Evolutionary conservation across 495 filamentous ascomycete genomes (phyloP).

Genomic region (Tetracladium setigerum): DNA sequence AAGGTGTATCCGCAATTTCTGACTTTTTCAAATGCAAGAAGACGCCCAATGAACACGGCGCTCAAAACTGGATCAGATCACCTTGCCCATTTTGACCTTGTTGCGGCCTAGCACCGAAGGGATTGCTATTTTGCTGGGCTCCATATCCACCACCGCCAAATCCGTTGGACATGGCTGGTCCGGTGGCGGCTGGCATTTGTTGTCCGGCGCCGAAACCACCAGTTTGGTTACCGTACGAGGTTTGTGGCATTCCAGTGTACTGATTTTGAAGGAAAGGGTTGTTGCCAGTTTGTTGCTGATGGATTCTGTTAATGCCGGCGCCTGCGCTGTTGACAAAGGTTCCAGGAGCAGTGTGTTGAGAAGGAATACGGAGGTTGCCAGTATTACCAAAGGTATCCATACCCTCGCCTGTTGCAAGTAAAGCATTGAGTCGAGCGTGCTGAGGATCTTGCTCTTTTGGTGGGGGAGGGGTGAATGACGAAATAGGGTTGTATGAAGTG

Average conservation of each 20-base stretch:
- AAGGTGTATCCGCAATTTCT: too few species aligned
- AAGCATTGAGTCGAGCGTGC: slow-evolving; percentile 80
- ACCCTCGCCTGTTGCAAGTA: slow-evolving; percentile 80
- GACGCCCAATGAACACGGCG: background rate
- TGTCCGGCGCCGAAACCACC: slow-evolving; percentile 18
- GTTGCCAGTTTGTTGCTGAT: slow-evolving; percentile 70
- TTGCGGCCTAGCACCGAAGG: slow-evolving; percentile 59
- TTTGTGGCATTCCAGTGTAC: slow-evolving; percentile 71
- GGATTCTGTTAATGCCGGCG: slow-evolving; percentile 59
- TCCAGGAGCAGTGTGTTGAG: slow-evolving; percentile 94
- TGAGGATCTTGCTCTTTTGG: slow-evolving; percentile 61
- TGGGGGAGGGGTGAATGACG: slow-evolving; percentile 29
- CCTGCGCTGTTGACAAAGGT: slow-evolving; percentile 96
- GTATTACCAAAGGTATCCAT: slow-evolving; percentile 97
- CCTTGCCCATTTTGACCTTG: slow-evolving; percentile 61
- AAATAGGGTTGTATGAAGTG: slow-evolving; percentile 27
- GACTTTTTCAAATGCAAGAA: too few species aligned
- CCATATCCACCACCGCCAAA: slow-evolving; percentile 20
- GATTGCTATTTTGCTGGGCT: slow-evolving; percentile 56
- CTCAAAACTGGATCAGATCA: slow-evolving; percentile 88
- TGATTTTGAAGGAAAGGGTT: slow-evolving; percentile 85
- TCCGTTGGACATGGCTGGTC: slow-evolving; percentile 48
- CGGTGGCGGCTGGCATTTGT: slow-evolving; percentile 70
- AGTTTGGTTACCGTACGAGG: slow-evolving; percentile 32
- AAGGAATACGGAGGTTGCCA: slow-evolving; percentile 87